Conservation (phyloP, 306 rosid species). For the Spatholobus suberectus region DNA sequence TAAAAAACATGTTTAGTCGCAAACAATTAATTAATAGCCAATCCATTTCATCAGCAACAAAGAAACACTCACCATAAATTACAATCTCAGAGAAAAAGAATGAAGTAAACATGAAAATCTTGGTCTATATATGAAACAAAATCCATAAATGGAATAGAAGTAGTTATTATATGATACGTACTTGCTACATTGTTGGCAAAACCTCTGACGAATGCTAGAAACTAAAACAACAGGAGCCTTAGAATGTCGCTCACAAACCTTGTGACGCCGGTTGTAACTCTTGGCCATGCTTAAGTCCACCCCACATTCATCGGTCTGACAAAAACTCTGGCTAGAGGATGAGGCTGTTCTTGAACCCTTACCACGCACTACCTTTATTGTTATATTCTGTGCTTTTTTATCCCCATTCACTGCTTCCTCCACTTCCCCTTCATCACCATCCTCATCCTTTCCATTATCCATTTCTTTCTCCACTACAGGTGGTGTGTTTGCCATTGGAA, state of each 20-base stretch:
- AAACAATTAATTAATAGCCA: background rate
- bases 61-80: too few species aligned
- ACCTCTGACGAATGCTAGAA: slow-evolving; percentile 48
- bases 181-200: slow-evolving; percentile 53
- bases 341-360: background rate
- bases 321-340: background rate
- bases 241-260: slow-evolving; percentile 46
- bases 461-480: background rate
- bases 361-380: background rate
- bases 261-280: slow-evolving; percentile 43
- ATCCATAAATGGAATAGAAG: background rate
- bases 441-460: background rate
- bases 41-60: too few species aligned
- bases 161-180: background rate
- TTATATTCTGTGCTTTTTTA: background rate
- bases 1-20: background rate
- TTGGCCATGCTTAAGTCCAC: slow-evolving; percentile 34
- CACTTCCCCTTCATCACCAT: background rate
- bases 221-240: slow-evolving; percentile 46
- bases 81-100: too few species aligned
- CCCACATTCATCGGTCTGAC: slow-evolving; percentile 48
- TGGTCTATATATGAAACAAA: background rate
- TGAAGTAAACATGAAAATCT: background rate
- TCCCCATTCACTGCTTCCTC: background rate
- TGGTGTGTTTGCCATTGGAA: background rate